A percentile compares a stretch with the other conserved stretches of the same genome.
These are phyloP conservation scores for Fonsecaea multimorphosa DNA, from an alignment of 2,329 filamentous ascomycete species.

Conservation along the genomic window DNA sequence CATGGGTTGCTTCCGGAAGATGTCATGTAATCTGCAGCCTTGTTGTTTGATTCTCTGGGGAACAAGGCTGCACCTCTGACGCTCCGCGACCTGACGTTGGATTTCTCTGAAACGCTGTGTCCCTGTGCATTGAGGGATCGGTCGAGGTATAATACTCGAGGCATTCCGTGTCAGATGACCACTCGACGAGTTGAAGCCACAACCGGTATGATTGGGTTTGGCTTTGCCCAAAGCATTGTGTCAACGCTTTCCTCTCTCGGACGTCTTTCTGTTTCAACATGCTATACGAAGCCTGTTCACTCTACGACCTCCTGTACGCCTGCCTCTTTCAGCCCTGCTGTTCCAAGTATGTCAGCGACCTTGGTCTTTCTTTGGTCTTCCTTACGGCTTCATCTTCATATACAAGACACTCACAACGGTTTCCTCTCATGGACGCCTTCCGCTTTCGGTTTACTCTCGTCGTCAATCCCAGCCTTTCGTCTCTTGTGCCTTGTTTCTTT, in stretches of 20 bases:
- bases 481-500: background rate
- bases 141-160: background rate
- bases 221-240: background rate
- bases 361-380: background rate
- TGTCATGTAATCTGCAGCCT: background rate
- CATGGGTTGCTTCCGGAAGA: background rate
- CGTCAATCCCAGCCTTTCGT: background rate
- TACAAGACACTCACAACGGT: background rate
- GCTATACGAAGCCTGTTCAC: background rate
- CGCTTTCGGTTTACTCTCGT: background rate
- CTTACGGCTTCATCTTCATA: background rate
- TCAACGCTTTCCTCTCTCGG: background rate
- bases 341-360: background rate
- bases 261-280: background rate
- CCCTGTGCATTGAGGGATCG: background rate
- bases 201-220: background rate
- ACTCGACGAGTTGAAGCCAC: background rate
- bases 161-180: background rate
- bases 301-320: background rate
- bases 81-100: background rate
- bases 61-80: background rate
- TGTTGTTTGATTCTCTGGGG: background rate
- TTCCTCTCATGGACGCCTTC: constrained; percentile 4
- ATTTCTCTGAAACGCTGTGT: background rate
- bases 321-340: background rate